Percentiles rank a stretch among this genome's conserved stretches.
phyloP scores from a whole-genome alignment of 768 basidiomycete species.

The Lentinula lateritia region DNA sequence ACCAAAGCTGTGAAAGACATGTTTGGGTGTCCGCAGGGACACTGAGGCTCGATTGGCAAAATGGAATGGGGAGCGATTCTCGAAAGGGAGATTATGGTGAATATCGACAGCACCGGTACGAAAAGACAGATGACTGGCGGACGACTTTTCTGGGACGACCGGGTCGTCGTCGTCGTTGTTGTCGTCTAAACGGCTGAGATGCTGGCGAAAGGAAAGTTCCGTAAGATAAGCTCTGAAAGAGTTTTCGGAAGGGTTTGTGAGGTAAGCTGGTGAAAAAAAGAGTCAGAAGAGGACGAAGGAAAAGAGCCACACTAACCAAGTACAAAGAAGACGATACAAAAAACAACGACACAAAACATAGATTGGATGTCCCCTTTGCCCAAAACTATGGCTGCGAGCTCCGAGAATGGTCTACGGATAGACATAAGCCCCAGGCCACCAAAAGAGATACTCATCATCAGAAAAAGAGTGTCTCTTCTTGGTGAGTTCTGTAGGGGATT shows the following conservation, averaged over 20 bases:
- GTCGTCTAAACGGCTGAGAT: conserved; percentile 82
- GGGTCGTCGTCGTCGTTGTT: conserved; percentile 54
- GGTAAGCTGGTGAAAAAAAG: conserved; percentile 63
- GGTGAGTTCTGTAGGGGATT: conserved; percentile 25
- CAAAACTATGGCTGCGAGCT: conserved; percentile 44
- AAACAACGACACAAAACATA: conserved; percentile 63
- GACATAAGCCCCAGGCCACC: conserved; percentile 59
- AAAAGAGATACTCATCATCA: conserved; percentile 63
- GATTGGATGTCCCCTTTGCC: conserved; percentile 64
- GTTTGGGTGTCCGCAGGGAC: conserved; percentile 87
- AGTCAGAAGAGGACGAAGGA: conserved; percentile 9
- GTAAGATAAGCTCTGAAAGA: conserved; percentile 94
- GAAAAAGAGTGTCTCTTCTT: conserved; percentile 42
- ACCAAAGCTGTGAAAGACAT: conserved; percentile 79
- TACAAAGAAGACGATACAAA: conserved; percentile 62
- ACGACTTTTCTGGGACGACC: conserved; percentile 20
- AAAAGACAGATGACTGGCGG: conserved; percentile 19
- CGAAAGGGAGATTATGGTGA: conserved; percentile 23
- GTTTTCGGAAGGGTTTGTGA: conserved; percentile 90
- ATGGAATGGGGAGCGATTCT: conserved; percentile 55
- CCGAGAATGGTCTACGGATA: conserved; percentile 46
- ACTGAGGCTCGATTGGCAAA: conserved; percentile 93
- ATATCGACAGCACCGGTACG: conserved; percentile 22
- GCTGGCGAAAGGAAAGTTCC: conserved; percentile 94
- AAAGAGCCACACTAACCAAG: conserved; percentile 49